Evolutionary conservation across 176 grass and related monocot genomes (phyloP), one percentile per base, ranked within the genome.

Genomic region (Musa schizocarpa): DNA sequence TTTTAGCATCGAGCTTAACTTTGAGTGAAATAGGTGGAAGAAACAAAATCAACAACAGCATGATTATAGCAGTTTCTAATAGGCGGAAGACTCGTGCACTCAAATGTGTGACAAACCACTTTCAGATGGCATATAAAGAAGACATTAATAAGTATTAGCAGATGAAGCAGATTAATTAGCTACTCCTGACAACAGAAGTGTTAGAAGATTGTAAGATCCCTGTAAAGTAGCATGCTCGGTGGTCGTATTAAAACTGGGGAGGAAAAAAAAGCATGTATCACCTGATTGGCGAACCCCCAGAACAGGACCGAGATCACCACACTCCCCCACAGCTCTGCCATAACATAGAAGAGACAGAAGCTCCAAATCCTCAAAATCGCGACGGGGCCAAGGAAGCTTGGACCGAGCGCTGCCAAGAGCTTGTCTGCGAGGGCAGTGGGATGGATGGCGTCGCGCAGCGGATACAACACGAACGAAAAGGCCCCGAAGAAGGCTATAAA

Each of bases 241-340:
- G 17, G 51, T 52, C 22, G 20, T 62, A 71, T 12, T 0, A 20
- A 71, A 48, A 76, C 63, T 20, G 34, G 34, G 34, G 34, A 43
- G 34, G 34, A 54, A n/a, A 69, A 13, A 75, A 13, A 74, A 20
- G 11, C 11, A 59, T 1, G 53, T 27, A 21, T 74, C 83, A 99
- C 96, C 86, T 99, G 96, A 81, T 99, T 95, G 1, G 88, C 88
- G 13, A 99, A 99, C 1, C 95, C 95, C 90, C 91, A 99, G 57
- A 99, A 99, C 16, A 99, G 91, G 64, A 99, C 88, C 0, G 91
- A 99, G 82, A 99, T 99, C 52, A 99, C 88, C 2, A 99, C 91
- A 83, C 96, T 99, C 3, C 91, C 96, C 91, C 96, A 99, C 13
- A 99, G 84, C 83, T 99, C 91, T 0, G 96, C 96, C 91, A 99